Conservation (phyloP, 139 green algal species). For the Diplosphaera chodatii region DNA sequence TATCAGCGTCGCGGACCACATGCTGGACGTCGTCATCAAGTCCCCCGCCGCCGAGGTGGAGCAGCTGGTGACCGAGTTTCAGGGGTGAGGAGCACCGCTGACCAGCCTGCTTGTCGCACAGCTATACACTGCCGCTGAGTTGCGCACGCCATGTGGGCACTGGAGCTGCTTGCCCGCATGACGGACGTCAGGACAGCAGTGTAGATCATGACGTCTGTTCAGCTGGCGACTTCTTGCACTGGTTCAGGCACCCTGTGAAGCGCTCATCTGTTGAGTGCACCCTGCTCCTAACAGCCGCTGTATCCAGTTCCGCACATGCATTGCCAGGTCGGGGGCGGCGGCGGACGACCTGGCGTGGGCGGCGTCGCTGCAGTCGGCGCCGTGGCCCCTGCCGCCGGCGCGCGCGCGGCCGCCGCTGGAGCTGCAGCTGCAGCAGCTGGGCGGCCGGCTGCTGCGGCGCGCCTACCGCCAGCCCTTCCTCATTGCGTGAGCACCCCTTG, state of each 20-base stretch:
- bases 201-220: too few relatives aligned
- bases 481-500: constrained; percentile 17
- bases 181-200: too few relatives aligned
- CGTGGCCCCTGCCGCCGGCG: constrained; percentile 2
- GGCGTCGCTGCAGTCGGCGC: constrained; percentile 3
- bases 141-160: too few relatives aligned
- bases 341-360: too few relatives aligned
- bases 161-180: too few relatives aligned
- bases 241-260: not conserved
- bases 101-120: too few relatives aligned
- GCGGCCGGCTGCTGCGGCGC: constrained; percentile 40
- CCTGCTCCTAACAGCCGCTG: too few relatives aligned
- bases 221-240: too few relatives aligned
- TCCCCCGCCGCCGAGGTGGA: constrained; percentile 26
- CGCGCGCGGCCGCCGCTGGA: not conserved
- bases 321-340: not conserved
- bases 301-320: too few relatives aligned
- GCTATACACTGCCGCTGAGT: too few relatives aligned
- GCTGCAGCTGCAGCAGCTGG: constrained; percentile 43
- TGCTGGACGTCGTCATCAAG: constrained; percentile 65
- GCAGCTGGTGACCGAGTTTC: constrained; percentile 21
- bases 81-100: too few relatives aligned
- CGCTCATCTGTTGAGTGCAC: too few relatives aligned
- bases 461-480: constrained; percentile 56
- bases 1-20: constrained; percentile 50